Percentiles rank a stretch among this genome's conserved stretches.
These are phyloP conservation scores for Gardenia jasminoides DNA, from an alignment of 257 asterid species.

Conservation along the genomic window DNA sequence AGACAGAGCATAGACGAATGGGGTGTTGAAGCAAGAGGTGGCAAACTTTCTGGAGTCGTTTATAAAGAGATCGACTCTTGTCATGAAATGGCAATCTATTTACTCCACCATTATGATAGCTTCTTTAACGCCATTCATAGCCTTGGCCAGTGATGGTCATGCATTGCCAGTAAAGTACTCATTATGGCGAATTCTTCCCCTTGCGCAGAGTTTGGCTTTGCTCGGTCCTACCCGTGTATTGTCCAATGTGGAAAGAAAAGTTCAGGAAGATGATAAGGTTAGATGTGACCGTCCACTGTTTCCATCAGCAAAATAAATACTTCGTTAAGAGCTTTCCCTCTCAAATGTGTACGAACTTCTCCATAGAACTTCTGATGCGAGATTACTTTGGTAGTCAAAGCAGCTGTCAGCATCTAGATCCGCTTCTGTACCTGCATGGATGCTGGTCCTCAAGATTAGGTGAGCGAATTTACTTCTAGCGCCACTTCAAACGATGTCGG, in stretches of 20 bases:
- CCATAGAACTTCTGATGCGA: neutral
- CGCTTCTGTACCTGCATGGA: slow-evolving; percentile 1
- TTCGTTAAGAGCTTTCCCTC: neutral
- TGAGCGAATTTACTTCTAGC: neutral
- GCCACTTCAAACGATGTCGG: neutral
- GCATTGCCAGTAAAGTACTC: neutral
- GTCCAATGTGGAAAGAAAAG: slow-evolving; percentile 20
- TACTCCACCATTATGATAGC: slow-evolving; percentile 3
- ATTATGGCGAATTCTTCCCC: too few relatives aligned
- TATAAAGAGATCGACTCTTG: slow-evolving; percentile 17
- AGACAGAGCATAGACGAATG: slow-evolving; percentile 18
- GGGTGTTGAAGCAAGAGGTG: neutral
- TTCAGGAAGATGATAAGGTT: neutral
- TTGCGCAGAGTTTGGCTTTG: neutral
- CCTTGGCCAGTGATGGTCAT: slow-evolving; percentile 4
- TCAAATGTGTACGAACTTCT: neutral
- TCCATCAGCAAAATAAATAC: neutral
- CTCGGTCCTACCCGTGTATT: neutral
- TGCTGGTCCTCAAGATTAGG: slow-evolving; percentile 6
- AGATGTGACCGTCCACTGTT: slow-evolving; percentile 8
- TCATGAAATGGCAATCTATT: slow-evolving; percentile 13
- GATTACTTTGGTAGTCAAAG: neutral
- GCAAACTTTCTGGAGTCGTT: neutral
- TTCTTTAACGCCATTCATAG: neutral
- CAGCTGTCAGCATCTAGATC: neutral